These are phyloP conservation scores for Asterophora lycoperdoides DNA, from an alignment of 768 basidiomycete species.

Conservation along the genomic window DNA sequence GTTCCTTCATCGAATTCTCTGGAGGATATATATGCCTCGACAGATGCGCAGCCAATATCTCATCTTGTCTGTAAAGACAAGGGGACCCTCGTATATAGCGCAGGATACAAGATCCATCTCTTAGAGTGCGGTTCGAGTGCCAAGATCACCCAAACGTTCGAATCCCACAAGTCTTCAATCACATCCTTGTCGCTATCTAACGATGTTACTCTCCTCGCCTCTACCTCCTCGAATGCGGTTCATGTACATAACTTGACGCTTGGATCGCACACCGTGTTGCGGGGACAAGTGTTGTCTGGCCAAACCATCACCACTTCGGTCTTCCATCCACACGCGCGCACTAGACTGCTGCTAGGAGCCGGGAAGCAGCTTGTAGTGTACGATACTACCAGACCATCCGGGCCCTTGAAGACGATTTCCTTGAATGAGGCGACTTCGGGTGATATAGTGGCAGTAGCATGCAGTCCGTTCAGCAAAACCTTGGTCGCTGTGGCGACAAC, in stretches of 20 bases:
- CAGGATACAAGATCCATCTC: constrained; percentile 42
- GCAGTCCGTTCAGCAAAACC: constrained; percentile 76
- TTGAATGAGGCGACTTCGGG: constrained; percentile 42
- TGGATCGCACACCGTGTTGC: constrained; percentile 50
- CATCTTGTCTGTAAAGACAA: constrained; percentile 33
- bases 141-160: constrained; percentile 45
- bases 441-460: constrained; percentile 51
- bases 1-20: constrained; percentile 42
- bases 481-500: constrained; percentile 56
- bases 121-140: constrained; percentile 42
- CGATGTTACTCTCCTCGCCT: constrained; percentile 53
- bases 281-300: constrained; percentile 41
- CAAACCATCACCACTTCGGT: constrained; percentile 43
- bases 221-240: constrained; percentile 46
- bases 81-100: constrained; percentile 43
- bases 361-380: constrained; percentile 55
- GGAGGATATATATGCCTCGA: constrained; percentile 36
- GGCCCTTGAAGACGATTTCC: constrained; percentile 48
- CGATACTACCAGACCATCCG: constrained; percentile 55
- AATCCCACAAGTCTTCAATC: constrained; percentile 46
- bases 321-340: constrained; percentile 64
- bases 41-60: constrained; percentile 26
- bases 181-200: constrained; percentile 56
- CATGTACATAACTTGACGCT: constrained; percentile 59
- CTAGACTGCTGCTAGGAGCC: constrained; percentile 51